phyloP scores from a whole-genome alignment of 1,284 basidiomycete genomes.

The Cryptococcus neoformans region DNA sequence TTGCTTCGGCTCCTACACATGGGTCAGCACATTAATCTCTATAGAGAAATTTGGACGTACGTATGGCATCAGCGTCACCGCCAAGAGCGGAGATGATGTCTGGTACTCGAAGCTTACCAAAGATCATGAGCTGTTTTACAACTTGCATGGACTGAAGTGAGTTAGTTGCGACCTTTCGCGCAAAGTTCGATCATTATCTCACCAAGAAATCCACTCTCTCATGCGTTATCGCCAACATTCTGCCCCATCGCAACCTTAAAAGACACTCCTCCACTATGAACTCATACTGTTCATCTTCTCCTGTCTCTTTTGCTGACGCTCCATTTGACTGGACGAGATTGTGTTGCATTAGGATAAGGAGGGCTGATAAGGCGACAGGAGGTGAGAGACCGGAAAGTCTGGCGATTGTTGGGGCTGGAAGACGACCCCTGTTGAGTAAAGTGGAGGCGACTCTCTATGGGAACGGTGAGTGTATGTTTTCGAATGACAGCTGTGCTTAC shows the following conservation, averaged over 20 bases:
- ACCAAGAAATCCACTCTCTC: slow-evolving; percentile 62
- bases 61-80: slow-evolving; percentile 12
- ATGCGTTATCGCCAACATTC: slow-evolving; percentile 70
- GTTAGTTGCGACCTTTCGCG: background rate
- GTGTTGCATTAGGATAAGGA: slow-evolving; percentile 87
- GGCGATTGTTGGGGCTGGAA: slow-evolving; percentile 59
- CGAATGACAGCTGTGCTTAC: slow-evolving; percentile 24
- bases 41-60: slow-evolving; percentile 12
- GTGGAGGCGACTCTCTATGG: slow-evolving; percentile 70
- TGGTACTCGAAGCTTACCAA: slow-evolving; percentile 75
- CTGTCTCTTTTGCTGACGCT: slow-evolving; percentile 52
- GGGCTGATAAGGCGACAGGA: slow-evolving; percentile 58
- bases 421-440: slow-evolving; percentile 78
- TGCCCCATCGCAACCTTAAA: slow-evolving; percentile 70
- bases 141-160: slow-evolving; percentile 62
- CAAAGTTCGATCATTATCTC: slow-evolving; percentile 39
- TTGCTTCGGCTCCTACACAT: slow-evolving; percentile 8
- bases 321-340: slow-evolving; percentile 82
- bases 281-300: slow-evolving; percentile 62
- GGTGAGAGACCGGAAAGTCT: slow-evolving; percentile 68
- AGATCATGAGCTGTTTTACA: slow-evolving; percentile 70
- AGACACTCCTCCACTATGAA: slow-evolving; percentile 77
- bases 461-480: background rate
- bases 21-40: slow-evolving; percentile 4
- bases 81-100: slow-evolving; percentile 27